A percentile compares a stretch with the other conserved stretches of the same genome.
Conservation (phyloP, 768 basidiomycete species). For the Naganishia vishniacii region DNA sequence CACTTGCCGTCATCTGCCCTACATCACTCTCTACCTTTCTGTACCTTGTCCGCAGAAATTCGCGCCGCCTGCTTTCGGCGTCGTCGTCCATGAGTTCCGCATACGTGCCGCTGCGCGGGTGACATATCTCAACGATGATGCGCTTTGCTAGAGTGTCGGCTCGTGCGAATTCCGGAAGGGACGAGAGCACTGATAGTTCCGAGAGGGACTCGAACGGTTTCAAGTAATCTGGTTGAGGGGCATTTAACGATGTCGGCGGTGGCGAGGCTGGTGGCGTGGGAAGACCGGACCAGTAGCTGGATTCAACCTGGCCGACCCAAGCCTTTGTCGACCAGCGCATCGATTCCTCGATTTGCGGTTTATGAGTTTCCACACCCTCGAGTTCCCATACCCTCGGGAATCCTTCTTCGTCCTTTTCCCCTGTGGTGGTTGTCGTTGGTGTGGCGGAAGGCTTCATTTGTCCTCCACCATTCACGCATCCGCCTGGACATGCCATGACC, state of each 20-base stretch:
- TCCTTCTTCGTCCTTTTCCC: slow-evolving; percentile 59
- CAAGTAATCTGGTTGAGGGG: slow-evolving; percentile 6
- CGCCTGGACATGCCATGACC: slow-evolving; percentile 95
- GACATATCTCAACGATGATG: neutral
- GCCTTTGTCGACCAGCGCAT: slow-evolving; percentile 76
- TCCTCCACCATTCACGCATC: slow-evolving; percentile 96
- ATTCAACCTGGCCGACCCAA: slow-evolving; percentile 76
- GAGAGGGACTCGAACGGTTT: neutral
- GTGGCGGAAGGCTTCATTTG: slow-evolving; percentile 54
- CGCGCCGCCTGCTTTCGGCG: slow-evolving; percentile 53
- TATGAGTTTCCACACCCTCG: slow-evolving; percentile 36
- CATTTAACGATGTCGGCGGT: neutral
- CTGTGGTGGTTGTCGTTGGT: slow-evolving; percentile 45
- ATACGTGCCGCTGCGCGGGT: slow-evolving; percentile 31
- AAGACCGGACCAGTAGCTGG: slow-evolving; percentile 65
- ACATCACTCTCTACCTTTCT: slow-evolving; percentile 81
- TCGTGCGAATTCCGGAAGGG: neutral
- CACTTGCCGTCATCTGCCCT: slow-evolving; percentile 57
- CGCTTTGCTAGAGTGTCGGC: slow-evolving; percentile 15
- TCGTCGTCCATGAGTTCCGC: slow-evolving; percentile 50
- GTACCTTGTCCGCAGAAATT: slow-evolving; percentile 70
- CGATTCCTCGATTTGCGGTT: slow-evolving; percentile 48
- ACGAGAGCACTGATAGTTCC: slow-evolving; percentile 13
- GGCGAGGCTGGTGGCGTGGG: slow-evolving; percentile 55
- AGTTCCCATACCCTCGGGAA: slow-evolving; percentile 57